Evolutionary conservation across 345 rosid species (phyloP), one percentile per base, ranked within the genome.

Genomic region (Citrus cavaleriei): DNA sequence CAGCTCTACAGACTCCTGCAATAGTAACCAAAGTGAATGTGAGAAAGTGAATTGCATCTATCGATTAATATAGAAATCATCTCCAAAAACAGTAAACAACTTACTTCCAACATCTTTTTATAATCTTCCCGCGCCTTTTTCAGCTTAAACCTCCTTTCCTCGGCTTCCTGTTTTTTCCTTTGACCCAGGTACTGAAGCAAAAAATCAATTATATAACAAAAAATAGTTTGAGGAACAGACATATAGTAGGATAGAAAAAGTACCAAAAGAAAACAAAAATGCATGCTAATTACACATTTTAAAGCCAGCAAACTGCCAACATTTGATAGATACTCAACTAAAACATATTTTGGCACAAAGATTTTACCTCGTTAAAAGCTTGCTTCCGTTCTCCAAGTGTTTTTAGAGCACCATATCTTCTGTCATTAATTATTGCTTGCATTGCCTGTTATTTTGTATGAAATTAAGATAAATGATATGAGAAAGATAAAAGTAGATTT

Each of bases 331-430:
- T 16, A 18, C 58, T 46, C 51, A 18, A 54, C 21, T 54, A 54
- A 46, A 18, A 54, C 58, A 18, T 54, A 18, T 32, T 37, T 28
- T 13, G 10, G 35, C 40, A 74, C 46, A 16, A 25, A 67, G 77
- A 37, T 77, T 63, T 79, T 88, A 95, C 98, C 98, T 96, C 99
- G 64, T 96, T 93, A 87, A 96, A 96, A 81, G 99, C 97, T 86
- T 96, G 99, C 88, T 96, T 96, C 79, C 97, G 88, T 89, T 96
- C 99, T 32, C 99, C 99, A 63, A 90, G 93, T 18, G 98, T 96
- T 88, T 87, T 94, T 72, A 96, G 78, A 65, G 97, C 97, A 86
- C 92, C 91, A 82, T 93, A 96, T 87, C 97, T 87, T 85, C 87
- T 88, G 89, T 96, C 99, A 72, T 88, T 91, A 79, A 90, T 82